Evolutionary conservation across 2,329 filamentous ascomycete species (phyloP).

Genomic region (Fusarium xyrophilum): DNA sequence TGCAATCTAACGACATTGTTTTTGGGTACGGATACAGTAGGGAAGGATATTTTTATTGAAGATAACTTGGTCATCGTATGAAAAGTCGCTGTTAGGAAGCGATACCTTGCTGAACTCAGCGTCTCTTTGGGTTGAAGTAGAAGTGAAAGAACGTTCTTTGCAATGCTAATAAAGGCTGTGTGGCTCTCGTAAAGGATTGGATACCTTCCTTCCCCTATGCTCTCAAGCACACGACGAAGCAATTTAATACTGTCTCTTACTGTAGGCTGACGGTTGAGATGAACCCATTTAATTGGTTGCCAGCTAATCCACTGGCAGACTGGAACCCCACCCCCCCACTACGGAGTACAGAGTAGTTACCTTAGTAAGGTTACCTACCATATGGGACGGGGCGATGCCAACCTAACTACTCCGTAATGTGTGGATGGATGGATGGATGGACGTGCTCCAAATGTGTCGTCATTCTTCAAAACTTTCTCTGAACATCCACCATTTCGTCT

Average conservation of each 20-base stretch:
- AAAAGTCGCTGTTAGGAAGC: not conserved
- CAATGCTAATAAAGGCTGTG: not conserved
- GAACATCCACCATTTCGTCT: not conserved
- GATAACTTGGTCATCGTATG: not conserved
- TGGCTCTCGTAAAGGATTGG: not conserved
- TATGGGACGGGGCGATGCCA: not conserved
- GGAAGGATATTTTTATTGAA: not conserved
- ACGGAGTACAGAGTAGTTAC: no score
- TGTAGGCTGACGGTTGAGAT: not conserved
- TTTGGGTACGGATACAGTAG: not conserved
- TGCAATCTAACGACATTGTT: not conserved
- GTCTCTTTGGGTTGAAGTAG: not conserved
- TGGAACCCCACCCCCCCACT: not conserved
- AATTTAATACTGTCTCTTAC: not conserved
- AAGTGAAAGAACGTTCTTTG: not conserved
- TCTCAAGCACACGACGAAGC: not conserved
- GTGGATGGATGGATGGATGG: not conserved
- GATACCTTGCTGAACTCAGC: not conserved
- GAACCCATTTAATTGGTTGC: not conserved
- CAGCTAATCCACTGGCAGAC: not conserved
- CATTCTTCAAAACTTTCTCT: constrained; percentile 13
- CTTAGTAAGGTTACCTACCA: no score
- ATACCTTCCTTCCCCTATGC: not conserved
- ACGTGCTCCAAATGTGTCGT: constrained; percentile 27
- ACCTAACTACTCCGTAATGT: no score